Evolutionary conservation across 2,329 filamentous ascomycete genomes (phyloP).

Genomic region (Alternaria conjuncta): DNA sequence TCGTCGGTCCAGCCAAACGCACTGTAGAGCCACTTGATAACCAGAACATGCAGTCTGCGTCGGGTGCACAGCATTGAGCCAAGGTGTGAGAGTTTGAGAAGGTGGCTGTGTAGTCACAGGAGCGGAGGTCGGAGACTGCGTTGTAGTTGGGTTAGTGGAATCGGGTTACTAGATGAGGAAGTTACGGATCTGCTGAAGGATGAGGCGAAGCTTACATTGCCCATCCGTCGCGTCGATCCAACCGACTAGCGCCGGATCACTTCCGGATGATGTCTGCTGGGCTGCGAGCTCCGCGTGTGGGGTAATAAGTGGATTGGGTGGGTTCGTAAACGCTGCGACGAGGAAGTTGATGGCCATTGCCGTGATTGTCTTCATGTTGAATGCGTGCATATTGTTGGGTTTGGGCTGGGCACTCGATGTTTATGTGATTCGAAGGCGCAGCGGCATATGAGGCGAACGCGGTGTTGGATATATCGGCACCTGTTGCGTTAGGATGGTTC

Average conservation of each 20-base stretch:
- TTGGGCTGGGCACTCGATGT: neutral
- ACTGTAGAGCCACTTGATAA: constrained; percentile 26
- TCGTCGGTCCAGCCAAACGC: constrained; percentile 24
- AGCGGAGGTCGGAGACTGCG: constrained; percentile 26
- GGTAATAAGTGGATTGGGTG: constrained; percentile 17
- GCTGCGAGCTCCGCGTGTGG: constrained; percentile 23
- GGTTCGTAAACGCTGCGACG: neutral
- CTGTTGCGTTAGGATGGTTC: too few relatives aligned
- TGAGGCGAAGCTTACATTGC: constrained; percentile 17
- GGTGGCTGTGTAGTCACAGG: constrained; percentile 33
- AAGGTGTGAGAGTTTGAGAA: constrained; percentile 26
- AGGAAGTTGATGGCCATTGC: neutral
- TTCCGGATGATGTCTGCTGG: constrained; percentile 16
- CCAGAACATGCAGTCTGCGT: constrained; percentile 27
- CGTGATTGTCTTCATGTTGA: neutral
- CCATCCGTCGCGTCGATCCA: constrained; percentile 24
- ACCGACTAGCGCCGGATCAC: constrained; percentile 28
- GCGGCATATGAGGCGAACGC: neutral
- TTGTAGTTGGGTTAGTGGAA: neutral
- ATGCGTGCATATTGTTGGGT: neutral
- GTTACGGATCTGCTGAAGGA: neutral
- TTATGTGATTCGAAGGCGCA: neutral
- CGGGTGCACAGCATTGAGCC: constrained; percentile 28
- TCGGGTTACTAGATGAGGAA: neutral
- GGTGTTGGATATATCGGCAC: neutral